phyloP scores from a whole-genome alignment of 768 basidiomycete species.

The Porpolomopsis calyptriformis region DNA sequence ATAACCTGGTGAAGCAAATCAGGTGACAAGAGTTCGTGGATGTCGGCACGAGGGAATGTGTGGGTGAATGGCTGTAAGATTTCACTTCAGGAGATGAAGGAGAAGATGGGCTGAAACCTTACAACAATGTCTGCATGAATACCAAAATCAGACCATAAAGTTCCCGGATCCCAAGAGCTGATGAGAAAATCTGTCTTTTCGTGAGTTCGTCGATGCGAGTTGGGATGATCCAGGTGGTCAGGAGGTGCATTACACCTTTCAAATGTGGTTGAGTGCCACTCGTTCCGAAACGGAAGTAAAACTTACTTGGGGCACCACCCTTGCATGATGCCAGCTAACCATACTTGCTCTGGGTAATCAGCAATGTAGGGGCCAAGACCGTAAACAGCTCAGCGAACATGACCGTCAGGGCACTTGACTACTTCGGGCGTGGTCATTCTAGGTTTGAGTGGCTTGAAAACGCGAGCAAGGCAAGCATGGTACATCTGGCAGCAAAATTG shows the following conservation, averaged over 20 bases:
- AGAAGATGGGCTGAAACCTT: constrained; percentile 7
- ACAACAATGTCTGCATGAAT: constrained; percentile 23
- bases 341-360: constrained; percentile 20
- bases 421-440: constrained; percentile 19
- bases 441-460: constrained; percentile 13
- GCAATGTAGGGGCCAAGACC: constrained; percentile 20
- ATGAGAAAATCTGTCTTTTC: constrained; percentile 17
- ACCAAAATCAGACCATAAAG: constrained; percentile 26
- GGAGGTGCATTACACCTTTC: constrained; percentile 9
- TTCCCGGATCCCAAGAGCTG: constrained; percentile 14
- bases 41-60: constrained; percentile 25
- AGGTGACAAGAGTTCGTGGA: constrained; percentile 22
- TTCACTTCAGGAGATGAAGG: not conserved
- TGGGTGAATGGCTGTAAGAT: constrained; percentile 25
- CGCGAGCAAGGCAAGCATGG: constrained; percentile 14
- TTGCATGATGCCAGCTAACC: constrained; percentile 16
- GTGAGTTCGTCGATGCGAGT: constrained; percentile 12
- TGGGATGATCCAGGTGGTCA: constrained; percentile 9
- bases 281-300: not conserved
- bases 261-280: not conserved
- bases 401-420: constrained; percentile 18
- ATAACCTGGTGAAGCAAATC: constrained; percentile 32
- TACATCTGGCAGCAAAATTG: constrained; percentile 17
- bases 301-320: constrained; percentile 20
- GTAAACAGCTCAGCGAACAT: constrained; percentile 17